A percentile compares a stretch with the other conserved stretches of the same genome.
These are phyloP conservation scores for Backusella luteola DNA, from an alignment of 192 early-diverging fungal species.

Conservation along the genomic window DNA sequence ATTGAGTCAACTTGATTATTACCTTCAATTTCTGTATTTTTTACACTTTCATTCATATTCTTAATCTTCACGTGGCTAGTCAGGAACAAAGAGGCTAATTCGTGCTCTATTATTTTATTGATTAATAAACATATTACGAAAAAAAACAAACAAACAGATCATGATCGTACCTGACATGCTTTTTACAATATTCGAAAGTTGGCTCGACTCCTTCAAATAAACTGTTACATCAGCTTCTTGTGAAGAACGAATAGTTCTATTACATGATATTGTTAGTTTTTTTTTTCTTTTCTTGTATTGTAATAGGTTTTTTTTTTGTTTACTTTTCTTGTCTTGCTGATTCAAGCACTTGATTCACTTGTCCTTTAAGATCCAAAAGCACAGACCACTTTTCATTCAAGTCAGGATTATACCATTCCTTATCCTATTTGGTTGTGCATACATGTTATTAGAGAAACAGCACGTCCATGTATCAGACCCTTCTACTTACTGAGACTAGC, in stretches of 20 bases:
- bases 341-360: conserved; percentile 54
- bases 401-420: conserved; percentile 41
- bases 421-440: conserved; percentile 6
- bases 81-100: conserved; percentile 49
- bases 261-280: neutral
- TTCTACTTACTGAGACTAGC: conserved; percentile 44
- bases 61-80: conserved; percentile 42
- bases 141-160: neutral
- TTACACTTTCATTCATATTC: neutral
- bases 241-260: conserved; percentile 47
- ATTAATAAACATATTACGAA: neutral
- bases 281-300: too few relatives aligned
- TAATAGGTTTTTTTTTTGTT: neutral
- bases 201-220: conserved; percentile 6
- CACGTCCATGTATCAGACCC: conserved; percentile 14
- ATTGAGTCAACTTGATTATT: neutral
- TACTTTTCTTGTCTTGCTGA: conserved; percentile 52
- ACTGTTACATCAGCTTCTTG: conserved; percentile 51
- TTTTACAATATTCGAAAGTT: neutral
- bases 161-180: conserved; percentile 17
- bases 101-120: conserved; percentile 28
- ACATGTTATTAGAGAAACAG: neutral
- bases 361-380: conserved; percentile 42
- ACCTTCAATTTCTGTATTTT: conserved; percentile 7
- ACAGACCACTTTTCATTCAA: conserved; percentile 44